A percentile compares a stretch with the other conserved stretches of the same genome.
Conservation (phyloP, 306 rosid genomes). For the Purshia tridentata region DNA sequence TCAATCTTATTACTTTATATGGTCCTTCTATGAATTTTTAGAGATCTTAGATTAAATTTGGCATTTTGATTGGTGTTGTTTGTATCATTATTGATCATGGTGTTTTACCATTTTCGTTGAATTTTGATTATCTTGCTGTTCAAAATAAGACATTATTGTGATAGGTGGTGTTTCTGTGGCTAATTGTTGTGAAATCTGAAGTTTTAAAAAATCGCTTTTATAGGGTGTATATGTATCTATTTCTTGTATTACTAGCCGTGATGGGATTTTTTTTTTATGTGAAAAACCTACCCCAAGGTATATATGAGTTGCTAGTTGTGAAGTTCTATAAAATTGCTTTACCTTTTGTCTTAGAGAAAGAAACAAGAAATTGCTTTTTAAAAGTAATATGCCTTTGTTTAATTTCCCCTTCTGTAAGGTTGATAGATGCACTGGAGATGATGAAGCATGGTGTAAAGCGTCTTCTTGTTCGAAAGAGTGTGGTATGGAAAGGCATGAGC, state of each 20-base stretch:
- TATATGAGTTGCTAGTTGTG: background rate
- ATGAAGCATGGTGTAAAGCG: conserved; percentile 96
- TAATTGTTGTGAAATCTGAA: background rate
- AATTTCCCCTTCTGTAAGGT: conserved; percentile 40
- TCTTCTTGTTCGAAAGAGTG: conserved; percentile 82
- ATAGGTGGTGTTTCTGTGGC: background rate
- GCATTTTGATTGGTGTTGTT: background rate
- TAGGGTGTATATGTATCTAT: background rate
- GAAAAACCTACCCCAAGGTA: background rate
- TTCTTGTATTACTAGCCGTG: background rate
- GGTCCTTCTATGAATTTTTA: background rate
- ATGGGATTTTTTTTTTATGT: background rate
- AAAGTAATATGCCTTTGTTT: background rate
- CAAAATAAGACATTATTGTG: background rate
- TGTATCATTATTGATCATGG: background rate
- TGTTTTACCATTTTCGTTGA: background rate
- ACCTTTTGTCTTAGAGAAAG: conserved; percentile 3
- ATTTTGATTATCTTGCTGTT: background rate
- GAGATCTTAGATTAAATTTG: background rate
- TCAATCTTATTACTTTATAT: background rate
- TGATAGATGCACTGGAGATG: conserved; percentile 97
- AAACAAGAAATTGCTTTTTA: background rate
- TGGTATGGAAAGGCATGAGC: conserved; percentile 95
- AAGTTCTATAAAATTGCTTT: conserved; percentile 8
- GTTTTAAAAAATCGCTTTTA: background rate